Percentiles rank a stretch among this genome's conserved stretches.
Conservation (phyloP, 1,284 basidiomycete species). For the Tetrapyrgos nigripes region DNA sequence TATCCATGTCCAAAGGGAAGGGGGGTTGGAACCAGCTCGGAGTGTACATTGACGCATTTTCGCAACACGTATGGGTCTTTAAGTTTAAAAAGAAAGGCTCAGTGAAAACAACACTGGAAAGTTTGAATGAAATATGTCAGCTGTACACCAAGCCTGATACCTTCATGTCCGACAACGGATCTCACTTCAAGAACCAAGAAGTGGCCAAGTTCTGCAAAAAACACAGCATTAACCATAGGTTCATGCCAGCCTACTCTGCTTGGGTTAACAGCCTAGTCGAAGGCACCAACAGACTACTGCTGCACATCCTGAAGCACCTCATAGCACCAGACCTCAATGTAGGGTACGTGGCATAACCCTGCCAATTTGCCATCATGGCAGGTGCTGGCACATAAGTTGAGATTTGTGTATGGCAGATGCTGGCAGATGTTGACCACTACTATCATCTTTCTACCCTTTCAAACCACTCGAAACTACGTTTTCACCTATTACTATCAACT, state of each 20-base stretch:
- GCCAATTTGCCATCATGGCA: too few relatives aligned
- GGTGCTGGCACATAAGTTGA: too few relatives aligned
- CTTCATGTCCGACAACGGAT: constrained; percentile 45
- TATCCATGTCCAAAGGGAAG: constrained; percentile 39
- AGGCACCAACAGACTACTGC: too few relatives aligned
- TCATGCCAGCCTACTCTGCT: constrained; percentile 42
- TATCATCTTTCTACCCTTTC: too few relatives aligned
- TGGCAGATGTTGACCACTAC: too few relatives aligned
- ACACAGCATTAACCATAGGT: constrained; percentile 24
- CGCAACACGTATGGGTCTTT: constrained; percentile 33
- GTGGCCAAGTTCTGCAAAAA: constrained; percentile 34
- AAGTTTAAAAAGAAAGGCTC: constrained; percentile 31
- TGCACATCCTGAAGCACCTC: constrained; percentile 31
- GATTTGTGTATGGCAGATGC: too few relatives aligned
- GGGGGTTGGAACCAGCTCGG: constrained; percentile 35
- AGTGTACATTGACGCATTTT: constrained; percentile 33
- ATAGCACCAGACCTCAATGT: constrained; percentile 35
- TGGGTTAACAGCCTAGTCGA: too few relatives aligned
- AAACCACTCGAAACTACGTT: too few relatives aligned
- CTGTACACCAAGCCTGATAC: constrained; percentile 31
- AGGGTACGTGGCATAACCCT: too few relatives aligned
- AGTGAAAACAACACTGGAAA: constrained; percentile 29
- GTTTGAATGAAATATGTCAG: constrained; percentile 28
- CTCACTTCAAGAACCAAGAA: constrained; percentile 43
- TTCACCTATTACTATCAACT: too few relatives aligned